Conservation (phyloP, 805 yeast species). For the Dipodascopsis tothii region DNA sequence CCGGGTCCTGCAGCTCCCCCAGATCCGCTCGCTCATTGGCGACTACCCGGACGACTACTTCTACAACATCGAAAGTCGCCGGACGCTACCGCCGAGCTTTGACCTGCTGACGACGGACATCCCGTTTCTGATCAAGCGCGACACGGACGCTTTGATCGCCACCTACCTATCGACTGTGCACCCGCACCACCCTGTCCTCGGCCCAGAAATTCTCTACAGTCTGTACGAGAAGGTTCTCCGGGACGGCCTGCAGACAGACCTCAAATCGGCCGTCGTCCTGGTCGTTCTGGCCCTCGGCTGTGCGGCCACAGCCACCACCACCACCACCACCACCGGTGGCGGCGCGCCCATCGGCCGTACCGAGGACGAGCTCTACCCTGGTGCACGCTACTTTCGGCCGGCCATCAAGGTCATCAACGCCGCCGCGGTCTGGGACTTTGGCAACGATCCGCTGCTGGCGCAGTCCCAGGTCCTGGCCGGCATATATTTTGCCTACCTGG, state of each 20-base stretch:
- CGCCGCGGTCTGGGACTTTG: constrained; percentile 1
- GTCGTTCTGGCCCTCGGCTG: constrained; percentile 2
- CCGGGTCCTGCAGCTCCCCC: constrained; percentile 5
- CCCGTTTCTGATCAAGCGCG: not conserved
- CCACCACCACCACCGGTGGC: not conserved
- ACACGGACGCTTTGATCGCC: not conserved
- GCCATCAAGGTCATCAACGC: constrained; percentile 3
- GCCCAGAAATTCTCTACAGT: not conserved
- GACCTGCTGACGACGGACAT: not conserved
- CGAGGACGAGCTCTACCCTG: not conserved
- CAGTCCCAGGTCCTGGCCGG: constrained; percentile 4
- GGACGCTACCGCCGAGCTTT: not conserved
- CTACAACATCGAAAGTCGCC: constrained; percentile 4
- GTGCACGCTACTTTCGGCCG: not conserved
- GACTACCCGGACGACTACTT: constrained; percentile 6
- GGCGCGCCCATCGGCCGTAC: too few relatives aligned
- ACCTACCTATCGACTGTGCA: constrained; percentile 1
- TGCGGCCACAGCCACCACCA: not conserved
- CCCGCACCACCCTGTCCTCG: constrained; percentile 6
- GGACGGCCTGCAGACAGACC: not conserved
- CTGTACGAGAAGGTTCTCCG: not conserved
- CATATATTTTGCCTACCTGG: constrained; percentile 5
- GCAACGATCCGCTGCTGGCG: not conserved
- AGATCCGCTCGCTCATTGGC: constrained; percentile 5
- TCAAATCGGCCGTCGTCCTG: constrained; percentile 1